phyloP scores from a whole-genome alignment of 2,329 filamentous ascomycete genomes.

The Ceratocystis diversiconidia region DNA sequence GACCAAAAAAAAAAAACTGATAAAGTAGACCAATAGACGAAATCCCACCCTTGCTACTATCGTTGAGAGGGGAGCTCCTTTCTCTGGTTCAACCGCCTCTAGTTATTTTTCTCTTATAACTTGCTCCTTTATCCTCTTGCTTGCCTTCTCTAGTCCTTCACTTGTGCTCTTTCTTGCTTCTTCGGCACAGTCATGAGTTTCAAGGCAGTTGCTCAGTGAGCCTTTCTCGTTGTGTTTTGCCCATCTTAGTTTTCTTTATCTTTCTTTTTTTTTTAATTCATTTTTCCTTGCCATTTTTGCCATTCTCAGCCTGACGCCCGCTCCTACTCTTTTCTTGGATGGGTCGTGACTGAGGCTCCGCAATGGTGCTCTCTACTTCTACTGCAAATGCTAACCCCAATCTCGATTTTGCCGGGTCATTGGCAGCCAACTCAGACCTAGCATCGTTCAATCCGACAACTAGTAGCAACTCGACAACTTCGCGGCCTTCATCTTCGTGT shows the following conservation, averaged over 20 bases:
- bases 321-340: not conserved
- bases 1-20: not conserved
- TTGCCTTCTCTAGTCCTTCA: not conserved
- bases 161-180: constrained; percentile 1
- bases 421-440: constrained; percentile 6
- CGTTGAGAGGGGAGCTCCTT: constrained; percentile 1
- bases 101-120: not conserved
- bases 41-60: not conserved
- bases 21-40: not conserved
- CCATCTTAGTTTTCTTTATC: not conserved
- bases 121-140: constrained; percentile 1
- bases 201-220: constrained; percentile 2
- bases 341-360: constrained; percentile 14
- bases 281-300: not conserved
- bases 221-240: not conserved
- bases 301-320: not conserved
- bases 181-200: not conserved
- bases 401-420: constrained; percentile 9
- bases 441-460: not conserved
- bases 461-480: not conserved
- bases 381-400: constrained; percentile 12
- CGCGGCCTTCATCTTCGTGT: constrained; percentile 12
- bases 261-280: not conserved
- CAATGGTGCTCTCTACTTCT: constrained; percentile 10
- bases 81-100: not conserved